Conservation (phyloP, 345 rosid genomes). For the Carallia brachiata region DNA sequence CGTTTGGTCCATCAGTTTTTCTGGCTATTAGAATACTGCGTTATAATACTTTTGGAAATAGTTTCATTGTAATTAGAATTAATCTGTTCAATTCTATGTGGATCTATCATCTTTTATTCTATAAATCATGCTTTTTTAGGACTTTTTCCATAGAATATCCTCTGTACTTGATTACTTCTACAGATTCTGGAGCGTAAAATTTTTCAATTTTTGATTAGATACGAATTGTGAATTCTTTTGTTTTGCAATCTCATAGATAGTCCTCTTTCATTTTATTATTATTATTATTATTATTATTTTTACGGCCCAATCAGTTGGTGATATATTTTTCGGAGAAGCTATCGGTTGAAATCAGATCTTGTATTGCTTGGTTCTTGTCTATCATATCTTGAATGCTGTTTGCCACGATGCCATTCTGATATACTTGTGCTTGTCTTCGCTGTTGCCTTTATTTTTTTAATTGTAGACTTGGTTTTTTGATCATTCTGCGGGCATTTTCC, state of each 20-base stretch:
- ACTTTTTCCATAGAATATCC: background rate
- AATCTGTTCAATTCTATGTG: background rate
- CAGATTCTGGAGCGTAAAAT: background rate
- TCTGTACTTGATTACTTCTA: background rate
- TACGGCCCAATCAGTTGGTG: no score
- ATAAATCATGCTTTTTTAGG: background rate
- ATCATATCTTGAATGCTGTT: background rate
- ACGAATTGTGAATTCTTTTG: no score
- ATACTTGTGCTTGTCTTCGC: background rate
- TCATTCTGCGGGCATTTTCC: no score
- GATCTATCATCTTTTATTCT: background rate
- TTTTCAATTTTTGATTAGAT: background rate
- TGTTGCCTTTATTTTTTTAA: background rate
- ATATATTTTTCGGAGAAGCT: no score
- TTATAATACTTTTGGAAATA: background rate
- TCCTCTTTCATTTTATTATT: no score
- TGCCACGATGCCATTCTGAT: background rate
- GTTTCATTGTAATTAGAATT: background rate
- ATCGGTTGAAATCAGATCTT: no score
- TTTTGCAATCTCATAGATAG: no score
- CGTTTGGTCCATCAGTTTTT: conserved; percentile 1
- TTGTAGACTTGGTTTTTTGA: no score
- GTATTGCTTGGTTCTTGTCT: background rate
- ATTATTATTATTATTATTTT: no score
- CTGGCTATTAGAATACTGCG: background rate